Base-by-base conservation (phyloP, 2,329 filamentous ascomycete genomes). In the Diaporthe sp. region DNA sequence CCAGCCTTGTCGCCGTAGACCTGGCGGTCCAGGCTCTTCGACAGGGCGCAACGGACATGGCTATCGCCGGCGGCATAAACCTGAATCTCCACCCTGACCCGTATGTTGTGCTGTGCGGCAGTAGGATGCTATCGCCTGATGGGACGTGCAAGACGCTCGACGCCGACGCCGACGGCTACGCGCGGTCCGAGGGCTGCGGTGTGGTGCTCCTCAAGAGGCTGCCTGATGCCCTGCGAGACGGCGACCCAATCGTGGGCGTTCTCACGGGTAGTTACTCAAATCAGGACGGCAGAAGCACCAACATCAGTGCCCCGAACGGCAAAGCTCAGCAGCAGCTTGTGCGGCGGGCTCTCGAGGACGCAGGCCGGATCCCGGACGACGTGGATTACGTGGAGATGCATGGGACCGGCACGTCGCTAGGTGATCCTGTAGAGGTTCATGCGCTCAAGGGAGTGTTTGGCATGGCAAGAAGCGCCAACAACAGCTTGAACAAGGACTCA, bases 241-340 rank as follows among this genome's bases (percentile, higher is more conserved):
- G 84, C 4, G 86, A 89, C 74, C 83, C 83, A 0, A 79, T 86
- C 13, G 78, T 47, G 10, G 44, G 44, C 44, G 44, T 15, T 15
- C 10, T 47, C 10, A 5, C 44, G 9, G 44, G 44, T 15, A 10
- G 10, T 7, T 47, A 47, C 17, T 47, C 44, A 5, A 47, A 47
- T 19, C 17, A 15, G 44, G 44, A 47, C 17, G 44, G 17, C 10
- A 12, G 44, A 5, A 10, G 8, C 77, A 51, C 80, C 17, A 89
- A 89, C 0, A 87, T 91, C 13, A 79, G 89, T 0, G 84, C 89
- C 79, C 90, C 90, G 0, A 90, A 82, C 71, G 78, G 81, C 1
- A 73, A 78, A 3, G 85, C 87, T 5, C 9, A 47, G 17, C 44
- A 47, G 44, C 5, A 47, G 44, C 44, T 47, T 7, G 5, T 47